A percentile compares a stretch with the other conserved stretches of the same genome.
Evolutionary conservation across 1,284 basidiomycete species (phyloP).

Genomic region (Sporisorium scitamineum): DNA sequence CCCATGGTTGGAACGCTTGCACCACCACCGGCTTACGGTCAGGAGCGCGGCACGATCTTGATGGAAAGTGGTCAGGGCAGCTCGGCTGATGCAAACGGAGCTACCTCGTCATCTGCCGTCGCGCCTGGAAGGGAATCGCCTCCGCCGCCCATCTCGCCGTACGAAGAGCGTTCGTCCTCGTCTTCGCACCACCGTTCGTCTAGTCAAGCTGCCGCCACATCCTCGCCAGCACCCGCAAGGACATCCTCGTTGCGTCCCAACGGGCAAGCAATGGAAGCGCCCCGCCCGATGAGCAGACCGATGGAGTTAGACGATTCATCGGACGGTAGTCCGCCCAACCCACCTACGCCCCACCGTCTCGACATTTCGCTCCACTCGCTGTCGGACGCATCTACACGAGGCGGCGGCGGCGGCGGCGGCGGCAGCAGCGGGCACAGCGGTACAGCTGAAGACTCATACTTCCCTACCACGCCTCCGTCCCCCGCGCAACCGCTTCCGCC

Average conservation of each 20-base stretch:
- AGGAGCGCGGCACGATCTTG: slow-evolving; percentile 68
- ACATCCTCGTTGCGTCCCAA: slow-evolving; percentile 34
- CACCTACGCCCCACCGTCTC: slow-evolving; percentile 73
- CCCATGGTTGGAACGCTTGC: slow-evolving; percentile 68
- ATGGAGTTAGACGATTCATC: slow-evolving; percentile 45
- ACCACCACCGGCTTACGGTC: slow-evolving; percentile 67
- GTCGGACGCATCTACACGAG: slow-evolving; percentile 27
- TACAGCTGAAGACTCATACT: slow-evolving; percentile 42
- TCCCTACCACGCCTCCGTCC: slow-evolving; percentile 38
- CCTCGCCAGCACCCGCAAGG: slow-evolving; percentile 10
- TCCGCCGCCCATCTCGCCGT: slow-evolving; percentile 51
- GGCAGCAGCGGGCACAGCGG: slow-evolving; percentile 7
- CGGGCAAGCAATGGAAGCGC: slow-evolving; percentile 10
- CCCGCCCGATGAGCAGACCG: slow-evolving; percentile 25
- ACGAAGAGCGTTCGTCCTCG: slow-evolving; percentile 42
- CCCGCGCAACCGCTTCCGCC: slow-evolving; percentile 23
- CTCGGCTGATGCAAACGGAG: slow-evolving; percentile 22
- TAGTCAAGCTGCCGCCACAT: slow-evolving; percentile 13
- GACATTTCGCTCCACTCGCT: slow-evolving; percentile 72
- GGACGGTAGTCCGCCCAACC: slow-evolving; percentile 71
- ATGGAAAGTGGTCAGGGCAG: slow-evolving; percentile 62
- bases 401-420: neutral
- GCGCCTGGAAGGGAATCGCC: slow-evolving; percentile 27
- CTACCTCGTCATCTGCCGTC: slow-evolving; percentile 5
- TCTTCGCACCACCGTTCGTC: slow-evolving; percentile 5